phyloP scores from a whole-genome alignment of 225 moss, liverwort and hornwort genomes.

The Sphagnum tenellum region DNA sequence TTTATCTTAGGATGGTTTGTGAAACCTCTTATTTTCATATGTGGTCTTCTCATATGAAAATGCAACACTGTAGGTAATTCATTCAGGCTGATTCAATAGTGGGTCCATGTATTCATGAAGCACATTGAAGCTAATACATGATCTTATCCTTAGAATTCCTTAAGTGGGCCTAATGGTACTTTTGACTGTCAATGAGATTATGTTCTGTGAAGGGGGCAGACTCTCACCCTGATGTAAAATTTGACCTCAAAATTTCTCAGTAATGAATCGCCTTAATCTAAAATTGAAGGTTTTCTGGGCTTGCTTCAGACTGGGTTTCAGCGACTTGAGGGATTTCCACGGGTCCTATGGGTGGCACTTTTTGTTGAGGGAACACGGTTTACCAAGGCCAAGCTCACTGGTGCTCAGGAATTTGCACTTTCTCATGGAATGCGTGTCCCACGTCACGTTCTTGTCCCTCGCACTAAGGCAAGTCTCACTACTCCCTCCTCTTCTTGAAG shows the following conservation, averaged over 20 bases:
- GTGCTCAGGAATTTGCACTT: constrained; percentile 73
- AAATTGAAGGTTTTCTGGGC: no score
- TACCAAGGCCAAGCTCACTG: constrained; percentile 79
- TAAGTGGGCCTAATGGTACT: no score
- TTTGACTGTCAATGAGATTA: no score
- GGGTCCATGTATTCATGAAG: no score
- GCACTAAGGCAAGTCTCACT: constrained; percentile 60
- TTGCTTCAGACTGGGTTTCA: constrained; percentile 58
- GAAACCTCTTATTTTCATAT: background rate
- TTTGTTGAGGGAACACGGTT: constrained; percentile 98
- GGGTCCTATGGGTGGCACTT: constrained; percentile 92
- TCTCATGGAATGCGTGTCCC: constrained; percentile 66
- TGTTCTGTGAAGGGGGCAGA: no score
- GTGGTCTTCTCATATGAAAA: background rate
- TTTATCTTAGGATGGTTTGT: background rate
- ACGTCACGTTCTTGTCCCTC: constrained; percentile 86
- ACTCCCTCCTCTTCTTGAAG: no score
- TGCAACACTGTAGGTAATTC: background rate
- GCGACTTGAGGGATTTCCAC: constrained; percentile 74
- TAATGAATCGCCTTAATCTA: no score
- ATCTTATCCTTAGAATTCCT: no score
- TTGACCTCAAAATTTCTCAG: no score
- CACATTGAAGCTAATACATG: no score
- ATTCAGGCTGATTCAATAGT: no score
- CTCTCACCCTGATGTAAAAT: no score